Percentiles rank a stretch among this genome's conserved stretches.
These are phyloP conservation scores for Pinus taeda DNA, from an alignment of 75 land plant species.

Conservation along the genomic window DNA sequence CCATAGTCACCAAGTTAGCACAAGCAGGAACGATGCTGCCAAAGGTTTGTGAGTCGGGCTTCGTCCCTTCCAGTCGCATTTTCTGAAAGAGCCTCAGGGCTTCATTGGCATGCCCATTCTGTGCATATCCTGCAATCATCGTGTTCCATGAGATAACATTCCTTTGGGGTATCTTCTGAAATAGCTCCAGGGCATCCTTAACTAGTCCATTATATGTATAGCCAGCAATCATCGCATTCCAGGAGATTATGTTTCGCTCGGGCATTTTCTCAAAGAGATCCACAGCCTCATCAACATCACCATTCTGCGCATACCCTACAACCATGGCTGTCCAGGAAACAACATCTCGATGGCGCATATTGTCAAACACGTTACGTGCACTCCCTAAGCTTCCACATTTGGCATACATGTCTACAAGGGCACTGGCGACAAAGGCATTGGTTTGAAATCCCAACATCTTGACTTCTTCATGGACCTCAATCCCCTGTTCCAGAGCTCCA, in stretches of 20 bases:
- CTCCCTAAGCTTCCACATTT: slow-evolving; percentile 32
- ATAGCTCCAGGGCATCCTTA: slow-evolving; percentile 6
- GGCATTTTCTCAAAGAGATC: slow-evolving; percentile 28
- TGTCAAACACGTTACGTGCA: slow-evolving; percentile 35
- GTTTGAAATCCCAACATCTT: slow-evolving; percentile 19
- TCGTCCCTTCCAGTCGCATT: slow-evolving; percentile 3
- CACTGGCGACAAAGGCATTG: slow-evolving; percentile 33
- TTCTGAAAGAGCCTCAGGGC: slow-evolving; percentile 1
- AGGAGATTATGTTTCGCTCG: too few relatives aligned
- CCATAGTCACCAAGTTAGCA: neutral
- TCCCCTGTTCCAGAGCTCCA: slow-evolving; percentile 11
- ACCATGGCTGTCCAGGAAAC: slow-evolving; percentile 57
- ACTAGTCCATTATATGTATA: slow-evolving; percentile 6
- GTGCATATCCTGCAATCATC: slow-evolving; percentile 14
- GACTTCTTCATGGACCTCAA: slow-evolving; percentile 35
- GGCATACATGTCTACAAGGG: slow-evolving; percentile 47
- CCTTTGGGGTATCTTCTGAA: neutral
- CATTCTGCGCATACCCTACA: slow-evolving; percentile 35
- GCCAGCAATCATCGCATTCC: neutral
- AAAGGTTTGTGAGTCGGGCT: slow-evolving; percentile 11
- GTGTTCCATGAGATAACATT: slow-evolving; percentile 12
- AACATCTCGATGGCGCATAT: slow-evolving; percentile 22
- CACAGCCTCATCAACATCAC: slow-evolving; percentile 26
- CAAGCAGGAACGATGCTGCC: slow-evolving; percentile 9
- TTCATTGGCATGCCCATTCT: slow-evolving; percentile 10